Base-by-base conservation (phyloP, 1,284 basidiomycete species). In the Austroboletus novae-zelandiae region DNA sequence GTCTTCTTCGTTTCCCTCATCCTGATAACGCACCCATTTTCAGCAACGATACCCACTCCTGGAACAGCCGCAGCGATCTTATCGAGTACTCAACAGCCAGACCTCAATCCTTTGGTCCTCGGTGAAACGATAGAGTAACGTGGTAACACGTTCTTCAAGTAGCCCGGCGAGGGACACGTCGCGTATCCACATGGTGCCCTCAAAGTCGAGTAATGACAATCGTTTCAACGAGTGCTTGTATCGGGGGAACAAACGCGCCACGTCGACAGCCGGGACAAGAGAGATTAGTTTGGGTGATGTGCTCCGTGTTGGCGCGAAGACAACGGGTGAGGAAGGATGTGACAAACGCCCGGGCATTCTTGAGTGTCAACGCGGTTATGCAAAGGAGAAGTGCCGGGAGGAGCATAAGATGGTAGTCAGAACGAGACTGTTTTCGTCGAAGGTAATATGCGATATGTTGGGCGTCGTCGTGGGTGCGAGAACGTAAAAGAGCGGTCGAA, bases 351-450 rank as follows among this genome's bases (percentile, higher is more conserved):
- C 94, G 91, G 0, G 91, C 89, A 1, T 88, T 91, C 65, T 10
- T 94, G 92, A 0, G 89, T 88, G n/a, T 84, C 82, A 44, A 94
- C 92, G 57, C 92, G 90, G 53, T 81, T 83, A 65, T 94, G 89
- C 1, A 94, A 73, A 94, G 84, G 18, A 94, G 76, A 69, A 94
- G 81, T 29, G 77, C 74, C 0, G 91, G n/a, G n/a, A n/a, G n/a
- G n/a, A n/a, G n/a, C n/a, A n/a, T n/a, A n/a, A n/a, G n/a, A n/a
- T n/a, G n/a, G 92, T n/a, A 94, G 78, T 76, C 71, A 1, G 83
- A 83, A 25, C 80, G 73, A 9, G 79, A 81, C 27, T 74, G 66
- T 39, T 72, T 77, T 37, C 71, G 74, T 51, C 70, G 74, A 36
- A 77, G 61, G 15, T 74, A 73, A 57, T n/a, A n/a, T n/a, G 49